A percentile compares a stretch with the other conserved stretches of the same genome.
Evolutionary conservation across 306 rosid genomes (phyloP).

Genomic region (Senna siamea): DNA sequence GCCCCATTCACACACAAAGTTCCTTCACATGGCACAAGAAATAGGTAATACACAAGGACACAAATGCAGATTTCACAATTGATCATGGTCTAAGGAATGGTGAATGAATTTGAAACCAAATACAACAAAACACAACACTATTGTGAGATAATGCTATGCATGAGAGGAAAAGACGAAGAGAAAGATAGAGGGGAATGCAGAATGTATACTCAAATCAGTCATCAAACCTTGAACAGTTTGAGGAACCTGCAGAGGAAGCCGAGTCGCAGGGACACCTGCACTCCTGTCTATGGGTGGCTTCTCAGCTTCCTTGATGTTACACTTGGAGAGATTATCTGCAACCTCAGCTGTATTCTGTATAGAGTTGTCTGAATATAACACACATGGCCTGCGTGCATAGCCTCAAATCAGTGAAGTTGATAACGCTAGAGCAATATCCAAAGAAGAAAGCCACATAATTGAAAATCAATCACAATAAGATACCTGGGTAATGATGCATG

Average conservation of each 20-base stretch:
- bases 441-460: constrained; percentile 11
- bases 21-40: background rate
- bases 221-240: constrained; percentile 80
- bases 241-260: constrained; percentile 83
- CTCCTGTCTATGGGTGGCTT: constrained; percentile 69
- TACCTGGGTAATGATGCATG: constrained; percentile 98
- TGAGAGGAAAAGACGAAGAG: background rate
- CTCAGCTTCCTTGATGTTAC: constrained; percentile 81
- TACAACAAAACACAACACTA: background rate
- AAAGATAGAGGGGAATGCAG: constrained; percentile 1
- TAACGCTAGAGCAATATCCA: constrained; percentile 28
- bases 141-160: constrained; percentile 10
- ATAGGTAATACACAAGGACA: background rate
- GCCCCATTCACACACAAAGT: constrained; percentile 12
- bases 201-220: constrained; percentile 2
- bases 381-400: constrained; percentile 69
- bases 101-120: constrained; percentile 15
- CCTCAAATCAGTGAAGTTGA: constrained; percentile 39
- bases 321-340: constrained; percentile 80
- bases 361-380: constrained; percentile 71
- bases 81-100: background rate
- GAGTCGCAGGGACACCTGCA: constrained; percentile 57
- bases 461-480: constrained; percentile 1
- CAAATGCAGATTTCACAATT: background rate
- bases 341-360: constrained; percentile 66